Percentiles rank a stretch among this genome's conserved stretches.
Conservation (phyloP, 352 stramenopile species). For the Phytophthora sojae region DNA sequence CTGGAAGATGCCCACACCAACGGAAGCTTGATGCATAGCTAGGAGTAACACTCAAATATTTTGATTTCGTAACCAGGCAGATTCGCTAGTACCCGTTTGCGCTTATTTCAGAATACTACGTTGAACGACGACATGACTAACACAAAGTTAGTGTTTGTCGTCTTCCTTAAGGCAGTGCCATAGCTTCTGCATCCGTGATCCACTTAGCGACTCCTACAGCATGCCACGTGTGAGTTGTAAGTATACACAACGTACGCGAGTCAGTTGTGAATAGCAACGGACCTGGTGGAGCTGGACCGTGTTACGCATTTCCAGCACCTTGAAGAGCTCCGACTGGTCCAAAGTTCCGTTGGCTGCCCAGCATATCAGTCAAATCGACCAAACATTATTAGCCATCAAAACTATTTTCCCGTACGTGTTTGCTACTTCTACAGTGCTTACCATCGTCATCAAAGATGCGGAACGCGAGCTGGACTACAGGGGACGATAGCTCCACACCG, state of each 20-base stretch:
- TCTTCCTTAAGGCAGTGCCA: constrained; percentile 36
- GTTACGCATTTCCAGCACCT: constrained; percentile 70
- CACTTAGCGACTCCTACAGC: constrained; percentile 3
- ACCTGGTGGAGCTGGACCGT: constrained; percentile 65
- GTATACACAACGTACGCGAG: not conserved
- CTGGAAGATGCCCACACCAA: not conserved
- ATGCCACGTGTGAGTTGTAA: too few relatives aligned
- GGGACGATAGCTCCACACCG: constrained; percentile 69
- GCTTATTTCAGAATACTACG: too few relatives aligned
- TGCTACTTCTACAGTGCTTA: constrained; percentile 12
- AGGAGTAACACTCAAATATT: too few relatives aligned
- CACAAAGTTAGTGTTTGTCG: constrained; percentile 15
- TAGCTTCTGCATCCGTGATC: constrained; percentile 27
- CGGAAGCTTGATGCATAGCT: too few relatives aligned
- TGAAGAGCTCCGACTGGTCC: constrained; percentile 72
- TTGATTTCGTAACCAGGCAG: not conserved
- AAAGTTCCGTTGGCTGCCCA: constrained; percentile 65
- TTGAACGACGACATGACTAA: not conserved
- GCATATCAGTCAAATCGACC: too few relatives aligned
- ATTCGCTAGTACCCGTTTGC: too few relatives aligned
- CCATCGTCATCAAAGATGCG: constrained; percentile 78
- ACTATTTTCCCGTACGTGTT: too few relatives aligned
- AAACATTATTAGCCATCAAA: too few relatives aligned
- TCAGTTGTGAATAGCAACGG: not conserved
- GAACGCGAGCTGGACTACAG: constrained; percentile 78